Evolutionary conservation across 257 asterid genomes (phyloP).

Genomic region (Fraxinus americana): DNA sequence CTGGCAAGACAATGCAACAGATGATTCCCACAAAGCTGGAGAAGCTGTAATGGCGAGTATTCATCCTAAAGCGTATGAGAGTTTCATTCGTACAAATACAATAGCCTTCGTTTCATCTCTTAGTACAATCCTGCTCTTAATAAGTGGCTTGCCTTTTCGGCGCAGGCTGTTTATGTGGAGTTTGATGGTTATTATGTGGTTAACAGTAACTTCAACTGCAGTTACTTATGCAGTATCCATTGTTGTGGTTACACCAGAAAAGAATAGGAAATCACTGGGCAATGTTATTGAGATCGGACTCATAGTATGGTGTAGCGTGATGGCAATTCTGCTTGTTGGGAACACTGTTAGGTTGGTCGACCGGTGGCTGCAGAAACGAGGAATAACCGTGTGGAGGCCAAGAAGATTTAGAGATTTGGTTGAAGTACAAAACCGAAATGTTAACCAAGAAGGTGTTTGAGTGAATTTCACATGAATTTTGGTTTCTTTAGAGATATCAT

Average conservation of each 20-base stretch:
- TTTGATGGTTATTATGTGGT: constrained; percentile 66
- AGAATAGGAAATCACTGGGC: constrained; percentile 24
- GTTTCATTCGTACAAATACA: too few relatives aligned
- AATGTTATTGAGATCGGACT: constrained; percentile 28
- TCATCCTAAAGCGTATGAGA: too few relatives aligned
- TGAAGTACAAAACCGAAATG: constrained; percentile 1
- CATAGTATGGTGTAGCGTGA: constrained; percentile 41
- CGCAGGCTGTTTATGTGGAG: constrained; percentile 42
- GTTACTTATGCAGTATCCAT: constrained; percentile 42
- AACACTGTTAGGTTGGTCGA: constrained; percentile 39
- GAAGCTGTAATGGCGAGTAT: too few relatives aligned
- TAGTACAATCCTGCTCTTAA: constrained; percentile 53
- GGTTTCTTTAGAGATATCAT: neutral
- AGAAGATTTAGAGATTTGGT: constrained; percentile 1
- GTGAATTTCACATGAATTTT: neutral
- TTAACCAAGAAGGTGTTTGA: constrained; percentile 20
- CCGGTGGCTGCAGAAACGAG: constrained; percentile 36
- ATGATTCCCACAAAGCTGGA: too few relatives aligned
- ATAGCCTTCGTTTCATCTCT: constrained; percentile 56
- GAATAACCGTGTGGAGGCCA: constrained; percentile 22
- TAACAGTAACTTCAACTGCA: constrained; percentile 31
- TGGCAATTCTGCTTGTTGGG: constrained; percentile 46
- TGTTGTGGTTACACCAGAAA: constrained; percentile 36
- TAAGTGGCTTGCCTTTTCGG: constrained; percentile 55
- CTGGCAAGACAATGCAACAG: constrained; percentile 15